phyloP scores from a whole-genome alignment of 257 asterid genomes.

The Orobanche coerulescens region DNA sequence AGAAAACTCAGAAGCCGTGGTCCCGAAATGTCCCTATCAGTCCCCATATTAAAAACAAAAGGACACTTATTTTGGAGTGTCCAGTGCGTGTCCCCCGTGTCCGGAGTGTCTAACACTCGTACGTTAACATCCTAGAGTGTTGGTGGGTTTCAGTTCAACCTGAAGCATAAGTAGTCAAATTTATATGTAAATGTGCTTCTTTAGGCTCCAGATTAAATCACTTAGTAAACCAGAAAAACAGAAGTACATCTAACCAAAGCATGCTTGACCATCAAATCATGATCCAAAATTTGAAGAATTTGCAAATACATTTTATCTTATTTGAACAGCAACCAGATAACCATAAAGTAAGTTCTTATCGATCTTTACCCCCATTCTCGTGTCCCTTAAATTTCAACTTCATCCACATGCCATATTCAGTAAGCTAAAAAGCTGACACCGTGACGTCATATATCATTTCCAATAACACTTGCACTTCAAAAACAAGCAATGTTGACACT shows the following conservation, averaged over 20 bases:
- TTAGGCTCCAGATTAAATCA: not conserved
- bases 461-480: not conserved
- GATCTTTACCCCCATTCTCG: not conserved
- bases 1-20: too few relatives aligned
- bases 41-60: too few relatives aligned
- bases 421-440: not conserved
- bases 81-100: too few relatives aligned
- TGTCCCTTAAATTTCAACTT: constrained; percentile 5
- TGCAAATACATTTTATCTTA: not conserved
- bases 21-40: too few relatives aligned
- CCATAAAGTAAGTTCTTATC: not conserved
- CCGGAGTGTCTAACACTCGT: too few relatives aligned
- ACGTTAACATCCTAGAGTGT: too few relatives aligned
- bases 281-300: constrained; percentile 4
- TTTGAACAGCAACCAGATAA: not conserved
- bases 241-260: not conserved
- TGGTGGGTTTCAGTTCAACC: not conserved
- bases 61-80: too few relatives aligned
- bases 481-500: not conserved
- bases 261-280: not conserved
- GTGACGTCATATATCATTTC: not conserved
- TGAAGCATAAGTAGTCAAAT: not conserved
- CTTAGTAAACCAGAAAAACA: not conserved
- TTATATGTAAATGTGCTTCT: not conserved
- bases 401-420: not conserved